Evolutionary conservation across 2,329 filamentous ascomycete genomes (phyloP).

Genomic region (Cordyceps militaris): DNA sequence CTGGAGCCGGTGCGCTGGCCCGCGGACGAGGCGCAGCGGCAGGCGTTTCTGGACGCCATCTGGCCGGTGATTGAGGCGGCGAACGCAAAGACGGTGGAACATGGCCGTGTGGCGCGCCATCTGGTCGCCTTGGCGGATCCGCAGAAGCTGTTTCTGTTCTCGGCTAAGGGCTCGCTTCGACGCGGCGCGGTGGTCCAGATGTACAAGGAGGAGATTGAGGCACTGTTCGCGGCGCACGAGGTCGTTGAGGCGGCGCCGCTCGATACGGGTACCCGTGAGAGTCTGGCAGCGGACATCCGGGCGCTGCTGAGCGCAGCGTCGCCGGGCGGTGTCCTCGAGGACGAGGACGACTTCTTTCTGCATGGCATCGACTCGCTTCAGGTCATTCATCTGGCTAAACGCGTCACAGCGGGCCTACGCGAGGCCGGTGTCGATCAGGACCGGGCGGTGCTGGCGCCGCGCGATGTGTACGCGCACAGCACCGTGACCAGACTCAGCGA

Average conservation of each 20-base stretch:
- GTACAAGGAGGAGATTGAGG: conserved; percentile 37
- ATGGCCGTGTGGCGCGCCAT: conserved; percentile 37
- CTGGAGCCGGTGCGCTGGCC: conserved; percentile 35
- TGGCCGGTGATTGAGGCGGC: conserved; percentile 37
- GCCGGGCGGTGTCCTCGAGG: conserved; percentile 14
- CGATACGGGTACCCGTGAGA: conserved; percentile 19
- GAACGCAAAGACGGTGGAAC: conserved; percentile 37
- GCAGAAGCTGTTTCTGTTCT: conserved; percentile 35
- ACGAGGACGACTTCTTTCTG: conserved; percentile 30
- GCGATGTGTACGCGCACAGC: conserved; percentile 24
- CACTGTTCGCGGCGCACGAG: conserved; percentile 29
- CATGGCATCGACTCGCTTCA: conserved; percentile 35
- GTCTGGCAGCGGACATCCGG: conserved; percentile 20
- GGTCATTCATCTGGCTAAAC: conserved; percentile 22
- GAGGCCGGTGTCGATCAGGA: conserved; percentile 15
- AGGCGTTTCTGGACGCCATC: conserved; percentile 32
- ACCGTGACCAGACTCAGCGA: conserved; percentile 22
- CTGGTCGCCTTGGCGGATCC: conserved; percentile 33
- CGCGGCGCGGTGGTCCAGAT: conserved; percentile 30
- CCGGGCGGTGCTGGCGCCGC: conserved; percentile 17
- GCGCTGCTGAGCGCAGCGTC: conserved; percentile 17
- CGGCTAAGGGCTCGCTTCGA: conserved; percentile 41
- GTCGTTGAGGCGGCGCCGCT: conserved; percentile 15
- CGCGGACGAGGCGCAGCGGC: conserved; percentile 15
- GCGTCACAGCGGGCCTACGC: conserved; percentile 18